Percentiles rank a stretch among this genome's conserved stretches.
Evolutionary conservation across 371 early-diverging fungal species (phyloP).

Genomic region (Zopfochytrium polystomum): DNA sequence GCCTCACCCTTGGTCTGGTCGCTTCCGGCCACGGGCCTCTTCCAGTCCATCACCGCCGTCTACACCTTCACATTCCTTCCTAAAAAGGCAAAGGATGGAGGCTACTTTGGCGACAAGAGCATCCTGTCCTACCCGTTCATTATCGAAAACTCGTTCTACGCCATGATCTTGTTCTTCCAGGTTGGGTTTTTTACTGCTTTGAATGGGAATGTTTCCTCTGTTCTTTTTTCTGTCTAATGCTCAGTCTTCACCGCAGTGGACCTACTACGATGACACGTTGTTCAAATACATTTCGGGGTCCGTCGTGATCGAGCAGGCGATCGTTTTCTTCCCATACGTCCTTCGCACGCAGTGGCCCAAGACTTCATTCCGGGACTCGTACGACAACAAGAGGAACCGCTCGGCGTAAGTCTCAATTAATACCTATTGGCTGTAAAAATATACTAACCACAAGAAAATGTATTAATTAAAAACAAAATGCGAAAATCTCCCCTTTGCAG

Average conservation of each 20-base stretch:
- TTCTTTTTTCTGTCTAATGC: not conserved
- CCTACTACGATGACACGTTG: too few relatives aligned
- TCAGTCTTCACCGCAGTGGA: too few relatives aligned
- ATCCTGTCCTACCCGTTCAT: slow-evolving; percentile 28
- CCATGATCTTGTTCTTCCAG: slow-evolving; percentile 26
- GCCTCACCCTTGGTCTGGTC: slow-evolving; percentile 25
- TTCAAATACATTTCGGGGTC: too few relatives aligned
- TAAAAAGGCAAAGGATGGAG: slow-evolving; percentile 22
- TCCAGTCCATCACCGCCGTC: slow-evolving; percentile 27
- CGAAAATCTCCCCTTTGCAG: slow-evolving; percentile 1
- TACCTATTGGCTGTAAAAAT: too few relatives aligned
- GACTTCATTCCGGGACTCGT: too few relatives aligned
- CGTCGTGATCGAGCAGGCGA: too few relatives aligned
- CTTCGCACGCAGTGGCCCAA: too few relatives aligned
- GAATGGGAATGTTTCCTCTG: not conserved
- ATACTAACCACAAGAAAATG: too few relatives aligned
- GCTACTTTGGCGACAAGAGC: slow-evolving; percentile 30
- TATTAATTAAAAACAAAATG: too few relatives aligned
- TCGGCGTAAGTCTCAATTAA: too few relatives aligned
- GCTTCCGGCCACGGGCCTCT: slow-evolving; percentile 26
- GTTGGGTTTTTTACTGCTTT: slow-evolving; percentile 1
- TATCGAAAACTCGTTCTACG: slow-evolving; percentile 35
- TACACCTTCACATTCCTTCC: slow-evolving; percentile 32
- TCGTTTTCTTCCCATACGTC: too few relatives aligned
- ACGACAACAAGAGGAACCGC: too few relatives aligned